Base-by-base conservation (phyloP, 1,284 basidiomycete species). In the Leccinum pallidistipes region DNA sequence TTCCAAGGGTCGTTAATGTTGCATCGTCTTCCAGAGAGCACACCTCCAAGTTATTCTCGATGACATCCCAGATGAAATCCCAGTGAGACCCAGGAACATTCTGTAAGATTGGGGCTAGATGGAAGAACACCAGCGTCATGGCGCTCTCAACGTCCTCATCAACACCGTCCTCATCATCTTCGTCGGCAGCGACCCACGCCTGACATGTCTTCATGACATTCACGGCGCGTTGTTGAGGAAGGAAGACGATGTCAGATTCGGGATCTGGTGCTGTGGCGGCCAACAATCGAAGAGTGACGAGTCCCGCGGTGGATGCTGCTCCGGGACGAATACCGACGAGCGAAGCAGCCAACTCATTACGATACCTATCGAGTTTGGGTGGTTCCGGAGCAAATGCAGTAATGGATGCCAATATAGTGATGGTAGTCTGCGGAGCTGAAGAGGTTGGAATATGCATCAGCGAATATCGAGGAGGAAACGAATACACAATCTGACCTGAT, bases 1-100 rank as follows among this genome's bases (percentile, higher is more conserved):
- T 81, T 58, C 86, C 84, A 3, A 97, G 78, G 1, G 83, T 78
- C 0, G 87, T 83, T 38, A 93, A 80, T 0, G 85, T 85, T 1
- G 76, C 68, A 2, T 81, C 74, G 45, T 95, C 88, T 8, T 80
- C 77, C 18, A 94, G 78, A 0, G 85, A 84, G 16, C 83, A 63
- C 64, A 94, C 92, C 81, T 97, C 94, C 1, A 98, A 79, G 66
- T 94, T 95, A 58, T 84, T 91, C 74, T 97, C 94, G 21, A 97
- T 75, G 6, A 98, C 76, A 72, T 98, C 95, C 71, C 95, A 95
- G 16, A 97, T 87, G 53, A 95, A 84, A 57, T 95, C 92, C 93
- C 97, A 97, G 74, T 98, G 97, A 0, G 83, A 81, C 1, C 97
- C 97, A 5, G 86, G 80, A 0, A 98, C 81, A 68, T 87, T 91